A percentile compares a stretch with the other conserved stretches of the same genome.
Evolutionary conservation across 441 rosid species (phyloP).

Genomic region (Cnidoscolus chayamansa): DNA sequence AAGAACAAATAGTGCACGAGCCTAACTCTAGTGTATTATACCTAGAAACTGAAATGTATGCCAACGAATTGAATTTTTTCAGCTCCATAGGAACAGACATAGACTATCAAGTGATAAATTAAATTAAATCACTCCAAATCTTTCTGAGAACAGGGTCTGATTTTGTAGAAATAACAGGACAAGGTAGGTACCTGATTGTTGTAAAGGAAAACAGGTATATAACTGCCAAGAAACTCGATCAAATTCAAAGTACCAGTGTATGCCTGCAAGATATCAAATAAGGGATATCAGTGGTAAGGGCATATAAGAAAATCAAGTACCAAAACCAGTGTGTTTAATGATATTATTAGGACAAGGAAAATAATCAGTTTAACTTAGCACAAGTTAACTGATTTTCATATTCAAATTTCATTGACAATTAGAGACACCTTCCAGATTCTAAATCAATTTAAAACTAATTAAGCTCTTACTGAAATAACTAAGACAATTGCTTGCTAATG

Average conservation of each 20-base stretch:
- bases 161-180: constrained; percentile 6
- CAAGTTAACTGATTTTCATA: neutral
- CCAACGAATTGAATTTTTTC: neutral
- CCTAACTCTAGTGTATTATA: neutral
- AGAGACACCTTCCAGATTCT: neutral
- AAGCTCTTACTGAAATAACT: neutral
- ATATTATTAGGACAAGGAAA: neutral
- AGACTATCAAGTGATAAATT: neutral
- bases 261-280: constrained; percentile 51
- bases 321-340: neutral
- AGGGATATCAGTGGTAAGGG: neutral
- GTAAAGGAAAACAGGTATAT: constrained; percentile 65
- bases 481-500: neutral
- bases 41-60: neutral
- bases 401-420: neutral
- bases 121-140: neutral
- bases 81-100: neutral
- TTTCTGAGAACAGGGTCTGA: neutral
- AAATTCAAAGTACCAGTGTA: constrained; percentile 73
- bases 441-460: neutral
- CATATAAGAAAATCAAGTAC: constrained; percentile 14
- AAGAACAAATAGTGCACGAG: neutral
- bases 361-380: neutral
- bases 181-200: constrained; percentile 64
- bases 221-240: constrained; percentile 56